Evolutionary conservation across 2,329 filamentous ascomycete genomes (phyloP).

Genomic region (Pseudonectria buxi): DNA sequence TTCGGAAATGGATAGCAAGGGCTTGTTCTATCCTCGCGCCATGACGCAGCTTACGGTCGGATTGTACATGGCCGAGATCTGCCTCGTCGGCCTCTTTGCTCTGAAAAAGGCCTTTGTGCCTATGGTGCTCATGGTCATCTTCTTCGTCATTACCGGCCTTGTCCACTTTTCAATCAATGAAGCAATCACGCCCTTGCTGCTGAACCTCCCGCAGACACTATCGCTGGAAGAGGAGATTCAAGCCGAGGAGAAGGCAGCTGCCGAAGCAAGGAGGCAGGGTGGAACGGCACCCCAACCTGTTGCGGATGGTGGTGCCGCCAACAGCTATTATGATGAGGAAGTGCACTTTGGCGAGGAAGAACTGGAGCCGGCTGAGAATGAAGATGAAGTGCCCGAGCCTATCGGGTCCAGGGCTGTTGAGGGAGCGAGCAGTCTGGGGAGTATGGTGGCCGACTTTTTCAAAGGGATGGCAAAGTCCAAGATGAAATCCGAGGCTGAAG

Average conservation of each 20-base stretch:
- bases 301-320: slow-evolving; percentile 21
- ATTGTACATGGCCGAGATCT: slow-evolving; percentile 74
- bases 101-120: slow-evolving; percentile 62
- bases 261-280: slow-evolving; percentile 19
- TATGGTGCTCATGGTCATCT: slow-evolving; percentile 67
- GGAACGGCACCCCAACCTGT: slow-evolving; percentile 17
- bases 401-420: slow-evolving; percentile 30
- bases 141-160: slow-evolving; percentile 67
- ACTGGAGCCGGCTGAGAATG: slow-evolving; percentile 18
- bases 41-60: slow-evolving; percentile 80
- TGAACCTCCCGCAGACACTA: slow-evolving; percentile 72
- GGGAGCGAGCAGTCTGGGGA: slow-evolving; percentile 29
- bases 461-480: slow-evolving; percentile 32
- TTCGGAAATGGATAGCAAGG: slow-evolving; percentile 76
- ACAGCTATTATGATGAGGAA: slow-evolving; percentile 29
- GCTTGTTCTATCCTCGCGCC: slow-evolving; percentile 79
- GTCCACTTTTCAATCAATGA: slow-evolving; percentile 68
- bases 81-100: slow-evolving; percentile 77
- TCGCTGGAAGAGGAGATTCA: slow-evolving; percentile 46
- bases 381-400: slow-evolving; percentile 17
- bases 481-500: slow-evolving; percentile 16
- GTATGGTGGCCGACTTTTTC: slow-evolving; percentile 27
- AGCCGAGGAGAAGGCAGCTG: slow-evolving; percentile 41
- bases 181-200: slow-evolving; percentile 69
- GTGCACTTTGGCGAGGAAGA: slow-evolving; percentile 31